A percentile compares a stretch with the other conserved stretches of the same genome.
Conservation (phyloP, 1,284 basidiomycete species). For the Sanghuangporus baumii region DNA sequence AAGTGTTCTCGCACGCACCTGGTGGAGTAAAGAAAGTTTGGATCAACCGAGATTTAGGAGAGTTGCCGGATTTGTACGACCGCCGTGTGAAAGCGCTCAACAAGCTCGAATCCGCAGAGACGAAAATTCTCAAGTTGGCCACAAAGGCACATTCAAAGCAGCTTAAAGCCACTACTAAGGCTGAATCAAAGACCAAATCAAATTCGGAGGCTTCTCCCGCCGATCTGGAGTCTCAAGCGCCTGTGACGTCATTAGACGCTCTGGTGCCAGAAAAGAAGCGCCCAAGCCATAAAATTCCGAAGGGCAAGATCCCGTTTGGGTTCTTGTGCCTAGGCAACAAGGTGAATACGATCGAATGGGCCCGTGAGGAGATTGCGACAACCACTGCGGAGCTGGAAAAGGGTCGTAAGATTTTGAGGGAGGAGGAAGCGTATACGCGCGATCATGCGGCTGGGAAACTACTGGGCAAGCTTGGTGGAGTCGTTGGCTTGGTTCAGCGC, state of each 20-base stretch:
- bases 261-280: constrained; percentile 67
- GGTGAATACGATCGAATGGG: constrained; percentile 92
- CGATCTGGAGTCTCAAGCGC: constrained; percentile 13
- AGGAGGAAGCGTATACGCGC: neutral
- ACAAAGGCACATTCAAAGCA: constrained; percentile 58
- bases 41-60: constrained; percentile 83
- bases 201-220: constrained; percentile 16
- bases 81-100: constrained; percentile 68
- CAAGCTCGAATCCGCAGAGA: constrained; percentile 86
- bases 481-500: constrained; percentile 8
- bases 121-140: constrained; percentile 69
- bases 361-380: constrained; percentile 65
- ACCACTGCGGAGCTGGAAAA: constrained; percentile 12
- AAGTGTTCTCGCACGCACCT: constrained; percentile 70
- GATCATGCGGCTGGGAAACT: neutral
- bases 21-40: constrained; percentile 87
- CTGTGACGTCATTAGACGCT: constrained; percentile 36
- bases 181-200: neutral
- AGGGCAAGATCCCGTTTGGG: constrained; percentile 48
- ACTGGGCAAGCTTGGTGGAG: neutral
- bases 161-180: constrained; percentile 42
- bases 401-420: constrained; percentile 3
- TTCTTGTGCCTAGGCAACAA: constrained; percentile 72
- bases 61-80: constrained; percentile 79
- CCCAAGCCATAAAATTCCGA: constrained; percentile 73